Evolutionary conservation across 202 grass and related monocot species (phyloP).

Genomic region (Digitaria exilis): DNA sequence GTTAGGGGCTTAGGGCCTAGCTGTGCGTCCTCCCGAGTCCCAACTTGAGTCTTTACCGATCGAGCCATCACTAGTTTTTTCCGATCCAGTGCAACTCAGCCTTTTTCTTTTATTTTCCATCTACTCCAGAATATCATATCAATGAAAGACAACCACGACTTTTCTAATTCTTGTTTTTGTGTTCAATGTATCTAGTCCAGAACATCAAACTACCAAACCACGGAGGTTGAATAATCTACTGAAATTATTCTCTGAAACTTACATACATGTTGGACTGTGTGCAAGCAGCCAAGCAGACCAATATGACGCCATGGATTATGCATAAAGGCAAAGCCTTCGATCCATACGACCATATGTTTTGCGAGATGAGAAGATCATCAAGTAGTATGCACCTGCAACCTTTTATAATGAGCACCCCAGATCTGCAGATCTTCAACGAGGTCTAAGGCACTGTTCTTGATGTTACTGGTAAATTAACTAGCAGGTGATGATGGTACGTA

Average conservation of each 20-base stretch:
- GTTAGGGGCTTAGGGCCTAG: not conserved
- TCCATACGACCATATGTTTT: not conserved
- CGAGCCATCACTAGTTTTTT: not conserved
- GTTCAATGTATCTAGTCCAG: not conserved
- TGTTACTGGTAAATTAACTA: not conserved
- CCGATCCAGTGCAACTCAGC: not conserved
- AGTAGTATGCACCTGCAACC: constrained; percentile 2
- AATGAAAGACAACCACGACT: not conserved
- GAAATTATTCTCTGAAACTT: not conserved
- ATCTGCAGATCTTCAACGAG: constrained; percentile 33
- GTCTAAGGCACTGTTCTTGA: constrained; percentile 13
- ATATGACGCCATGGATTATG: constrained; percentile 4
- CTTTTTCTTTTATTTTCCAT: not conserved
- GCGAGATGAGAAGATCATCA: not conserved
- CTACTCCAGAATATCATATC: not conserved
- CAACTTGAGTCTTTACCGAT: not conserved
- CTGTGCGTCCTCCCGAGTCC: too few species aligned
- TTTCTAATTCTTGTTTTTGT: not conserved
- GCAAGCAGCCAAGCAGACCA: too few species aligned
- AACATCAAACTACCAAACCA: constrained; percentile 6
- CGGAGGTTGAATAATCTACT: not conserved
- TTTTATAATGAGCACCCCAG: constrained; percentile 19
- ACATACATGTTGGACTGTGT: not conserved
- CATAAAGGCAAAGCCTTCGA: not conserved
- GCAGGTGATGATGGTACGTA: not conserved